These are phyloP conservation scores for Rhododendron henanense DNA, from an alignment of 148 eudicot species.

Conservation along the genomic window DNA sequence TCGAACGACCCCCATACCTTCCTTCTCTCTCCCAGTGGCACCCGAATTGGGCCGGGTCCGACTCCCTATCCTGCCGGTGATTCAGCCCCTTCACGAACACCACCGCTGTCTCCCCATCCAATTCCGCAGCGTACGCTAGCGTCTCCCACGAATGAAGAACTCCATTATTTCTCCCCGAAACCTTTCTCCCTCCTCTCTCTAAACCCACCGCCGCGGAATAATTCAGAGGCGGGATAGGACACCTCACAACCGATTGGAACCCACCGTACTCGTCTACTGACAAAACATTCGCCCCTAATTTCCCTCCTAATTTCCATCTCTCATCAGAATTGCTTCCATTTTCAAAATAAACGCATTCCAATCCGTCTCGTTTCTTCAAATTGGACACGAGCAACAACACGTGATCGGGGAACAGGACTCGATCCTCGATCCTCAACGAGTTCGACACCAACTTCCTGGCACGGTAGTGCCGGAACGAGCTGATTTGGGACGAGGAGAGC, in stretches of 20 bases:
- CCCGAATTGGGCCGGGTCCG: conserved; percentile 55
- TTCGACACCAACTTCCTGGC: neutral
- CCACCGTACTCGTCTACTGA: conserved; percentile 57
- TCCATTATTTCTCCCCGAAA: conserved; percentile 10
- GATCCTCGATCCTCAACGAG: conserved; percentile 29
- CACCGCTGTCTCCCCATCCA: conserved; percentile 52
- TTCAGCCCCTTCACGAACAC: conserved; percentile 89
- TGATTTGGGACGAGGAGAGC: conserved; percentile 30
- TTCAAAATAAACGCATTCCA: neutral
- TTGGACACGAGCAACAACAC: conserved; percentile 46
- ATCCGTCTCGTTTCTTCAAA: neutral
- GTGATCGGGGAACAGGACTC: conserved; percentile 73
- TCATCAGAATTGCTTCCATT: no score
- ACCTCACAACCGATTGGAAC: conserved; percentile 54
- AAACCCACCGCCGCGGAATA: conserved; percentile 43
- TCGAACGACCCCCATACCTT: conserved; percentile 24
- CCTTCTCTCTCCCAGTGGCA: conserved; percentile 46
- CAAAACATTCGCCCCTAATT: conserved; percentile 19
- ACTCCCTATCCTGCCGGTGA: conserved; percentile 57
- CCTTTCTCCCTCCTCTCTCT: conserved; percentile 16
- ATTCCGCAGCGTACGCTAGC: conserved; percentile 59
- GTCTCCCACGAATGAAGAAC: conserved; percentile 53
- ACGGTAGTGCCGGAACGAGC: conserved; percentile 28
- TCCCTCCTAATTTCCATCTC: neutral
- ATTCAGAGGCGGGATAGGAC: conserved; percentile 60